These are phyloP conservation scores for Carpinus fangiana DNA, from an alignment of 306 rosid genomes.

Conservation along the genomic window DNA sequence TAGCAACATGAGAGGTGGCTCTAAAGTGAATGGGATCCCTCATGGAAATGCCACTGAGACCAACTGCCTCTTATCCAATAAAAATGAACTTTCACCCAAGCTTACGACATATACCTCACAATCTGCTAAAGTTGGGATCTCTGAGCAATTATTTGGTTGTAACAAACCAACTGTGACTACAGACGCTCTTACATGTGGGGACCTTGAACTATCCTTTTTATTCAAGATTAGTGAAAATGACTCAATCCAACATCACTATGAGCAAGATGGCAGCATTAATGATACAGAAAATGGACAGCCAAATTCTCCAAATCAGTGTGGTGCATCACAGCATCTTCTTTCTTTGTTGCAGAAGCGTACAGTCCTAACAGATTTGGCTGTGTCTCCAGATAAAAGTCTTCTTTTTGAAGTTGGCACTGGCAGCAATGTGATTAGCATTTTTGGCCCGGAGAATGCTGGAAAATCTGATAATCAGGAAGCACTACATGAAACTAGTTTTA, in stretches of 20 bases:
- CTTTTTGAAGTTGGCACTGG: neutral
- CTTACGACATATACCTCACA: neutral
- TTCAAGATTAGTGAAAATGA: conserved; percentile 14
- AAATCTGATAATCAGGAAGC: conserved; percentile 10
- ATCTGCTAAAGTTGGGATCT: conserved; percentile 26
- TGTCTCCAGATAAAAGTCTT: conserved; percentile 8
- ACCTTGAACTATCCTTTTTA: conserved; percentile 19
- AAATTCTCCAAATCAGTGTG: conserved; percentile 11
- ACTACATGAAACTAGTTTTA: conserved; percentile 2
- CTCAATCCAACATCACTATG: conserved; percentile 7
- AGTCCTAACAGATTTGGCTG: conserved; percentile 21
- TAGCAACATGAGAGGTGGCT: neutral
- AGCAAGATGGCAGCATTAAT: conserved; percentile 6
- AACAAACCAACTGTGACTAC: conserved; percentile 7
- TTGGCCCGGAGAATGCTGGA: conserved; percentile 7
- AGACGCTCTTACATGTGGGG: conserved; percentile 18
- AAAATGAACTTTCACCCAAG: neutral
- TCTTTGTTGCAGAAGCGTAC: conserved; percentile 3
- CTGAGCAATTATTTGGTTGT: conserved; percentile 16
- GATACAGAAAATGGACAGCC: conserved; percentile 7
- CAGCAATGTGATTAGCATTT: conserved; percentile 11
- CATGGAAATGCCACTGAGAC: neutral
- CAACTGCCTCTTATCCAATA: neutral
- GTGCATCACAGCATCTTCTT: conserved; percentile 12
- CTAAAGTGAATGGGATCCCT: neutral